Conservation (phyloP, 805 yeast species). For the Monosporozyma servazzii region DNA sequence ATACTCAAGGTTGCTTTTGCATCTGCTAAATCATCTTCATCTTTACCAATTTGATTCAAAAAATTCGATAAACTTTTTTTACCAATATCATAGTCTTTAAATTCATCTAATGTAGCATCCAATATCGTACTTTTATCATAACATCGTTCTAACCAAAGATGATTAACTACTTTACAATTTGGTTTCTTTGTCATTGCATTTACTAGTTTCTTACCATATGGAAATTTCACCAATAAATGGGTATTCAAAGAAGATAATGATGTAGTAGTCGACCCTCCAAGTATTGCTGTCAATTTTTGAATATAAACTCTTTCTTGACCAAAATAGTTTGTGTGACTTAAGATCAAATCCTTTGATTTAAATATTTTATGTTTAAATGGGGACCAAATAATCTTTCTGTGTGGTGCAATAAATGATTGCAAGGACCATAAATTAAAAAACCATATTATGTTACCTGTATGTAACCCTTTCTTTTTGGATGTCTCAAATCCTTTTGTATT, state of each 20-base stretch:
- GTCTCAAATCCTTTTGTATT: conserved; percentile 45
- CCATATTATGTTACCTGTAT: conserved; percentile 70
- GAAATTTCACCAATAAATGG: conserved; percentile 58
- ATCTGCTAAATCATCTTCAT: neutral
- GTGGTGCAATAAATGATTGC: conserved; percentile 48
- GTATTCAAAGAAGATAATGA: conserved; percentile 56
- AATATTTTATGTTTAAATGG: conserved; percentile 47
- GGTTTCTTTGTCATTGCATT: conserved; percentile 62
- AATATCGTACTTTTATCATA: conserved; percentile 26
- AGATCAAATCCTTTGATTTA: conserved; percentile 43
- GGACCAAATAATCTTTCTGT: conserved; percentile 50
- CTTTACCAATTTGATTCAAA: conserved; percentile 9
- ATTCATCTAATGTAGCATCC: conserved; percentile 1
- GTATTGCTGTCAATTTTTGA: conserved; percentile 46
- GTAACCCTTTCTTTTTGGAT: conserved; percentile 32
- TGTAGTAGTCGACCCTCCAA: conserved; percentile 75
- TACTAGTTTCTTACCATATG: conserved; percentile 63
- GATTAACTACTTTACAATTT: conserved; percentile 49
- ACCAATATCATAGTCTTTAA: conserved; percentile 7
- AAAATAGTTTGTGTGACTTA: conserved; percentile 70
- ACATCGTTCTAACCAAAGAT: conserved; percentile 82
- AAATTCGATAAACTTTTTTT: conserved; percentile 8
- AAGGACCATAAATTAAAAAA: conserved; percentile 55
- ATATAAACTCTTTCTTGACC: conserved; percentile 79
- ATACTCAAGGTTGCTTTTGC: neutral